Base-by-base conservation (phyloP, 805 yeast species). In the Monosporozyma servazzii region DNA sequence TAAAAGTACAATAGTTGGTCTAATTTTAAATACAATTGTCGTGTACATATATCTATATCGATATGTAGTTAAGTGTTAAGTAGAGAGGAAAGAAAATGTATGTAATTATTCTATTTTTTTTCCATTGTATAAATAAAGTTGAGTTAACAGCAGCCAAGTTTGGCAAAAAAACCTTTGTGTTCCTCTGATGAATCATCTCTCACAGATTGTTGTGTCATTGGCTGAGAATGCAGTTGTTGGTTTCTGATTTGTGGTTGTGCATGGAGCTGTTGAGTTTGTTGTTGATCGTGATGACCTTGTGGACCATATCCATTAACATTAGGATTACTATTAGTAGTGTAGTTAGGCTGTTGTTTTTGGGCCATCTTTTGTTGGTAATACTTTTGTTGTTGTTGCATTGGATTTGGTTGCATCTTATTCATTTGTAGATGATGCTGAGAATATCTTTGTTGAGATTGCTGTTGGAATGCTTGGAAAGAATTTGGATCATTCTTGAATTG, bases 391-490 rank as follows among this genome's bases (percentile, higher is more conserved):
- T 44, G 53, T 48, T 51, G 56, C 44, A 51, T 53, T 48, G 53
- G 39, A 40, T 52, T 41, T 36, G 49, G 54, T 42, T 53, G 55
- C 44, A 40, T 40, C 29, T 40, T 40, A 11, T 40, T 40, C 29
- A 40, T 30, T 36, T 54, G 51, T 52, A 58, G 65, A 48, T 64
- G 67, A 50, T 62, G 65, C 48, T 66, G 68, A 37, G 69, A 61
- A 49, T 66, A 67, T 51, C 61, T 65, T 48, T 62, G 67, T 49
- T 68, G 70, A 21, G 68, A 60, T 55, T 68, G 71, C 51, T 65
- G 70, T 52, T 68, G 69, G 55, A 66, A 68, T 31, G 71, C 71
- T 53, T 67, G 70, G 50, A 63, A 68, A 9, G 71, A 68, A 5
- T 75, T 72, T 47, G 76, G 75, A 56, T 73, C 75, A 45, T 45